Evolutionary conservation across 768 basidiomycete genomes (phyloP), one percentile per base, ranked within the genome.

Genomic region (Lactarius evosmus): DNA sequence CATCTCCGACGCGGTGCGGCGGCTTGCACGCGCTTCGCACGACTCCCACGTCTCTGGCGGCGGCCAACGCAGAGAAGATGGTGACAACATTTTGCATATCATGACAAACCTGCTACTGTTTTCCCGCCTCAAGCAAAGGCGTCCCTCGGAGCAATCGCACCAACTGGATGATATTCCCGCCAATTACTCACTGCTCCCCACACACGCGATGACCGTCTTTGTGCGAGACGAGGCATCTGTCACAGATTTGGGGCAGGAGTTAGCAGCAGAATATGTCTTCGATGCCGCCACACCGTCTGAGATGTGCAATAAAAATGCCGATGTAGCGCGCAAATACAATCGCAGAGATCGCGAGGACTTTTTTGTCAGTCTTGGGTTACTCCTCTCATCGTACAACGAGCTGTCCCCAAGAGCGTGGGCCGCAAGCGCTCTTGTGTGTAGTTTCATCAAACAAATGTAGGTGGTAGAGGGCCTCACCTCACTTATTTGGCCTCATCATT

Each of bases 81-180:
- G 79, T 11, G 79, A 83, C 56, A 83, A 84, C 67, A 85, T 89
- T 33, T 71, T 87, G n/a, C 83, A 87, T 16, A 83, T 89, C 65
- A 88, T 91, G 88, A 89, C 88, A 4, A 89, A 89, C 69, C 75
- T 91, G 1, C 78, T 91, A 60, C 84, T 86, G 0, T 79, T 85
- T 60, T 82, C 85, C 14, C 82, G 81, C 62, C 78, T 67, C 25
- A 72, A 80, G 79, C 86, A 16, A 75, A 80, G 41, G 78, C 82
- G 53, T 69, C 69, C 75, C 79, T 67, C 76, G 80, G 46, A 83
- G 86, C 72, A 78, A 77, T 68, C 66, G 2, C 66, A 62, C 9
- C 55, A 62, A n/a, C 59, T 67, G 2, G 66, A 69, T 69, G 80
- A 75, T 34, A 83, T 87, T 32, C 90, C 87, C 1, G 73, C 73